These are phyloP conservation scores for Monosporascus sp. DNA, from an alignment of 2,329 filamentous ascomycete genomes.

Conservation along the genomic window DNA sequence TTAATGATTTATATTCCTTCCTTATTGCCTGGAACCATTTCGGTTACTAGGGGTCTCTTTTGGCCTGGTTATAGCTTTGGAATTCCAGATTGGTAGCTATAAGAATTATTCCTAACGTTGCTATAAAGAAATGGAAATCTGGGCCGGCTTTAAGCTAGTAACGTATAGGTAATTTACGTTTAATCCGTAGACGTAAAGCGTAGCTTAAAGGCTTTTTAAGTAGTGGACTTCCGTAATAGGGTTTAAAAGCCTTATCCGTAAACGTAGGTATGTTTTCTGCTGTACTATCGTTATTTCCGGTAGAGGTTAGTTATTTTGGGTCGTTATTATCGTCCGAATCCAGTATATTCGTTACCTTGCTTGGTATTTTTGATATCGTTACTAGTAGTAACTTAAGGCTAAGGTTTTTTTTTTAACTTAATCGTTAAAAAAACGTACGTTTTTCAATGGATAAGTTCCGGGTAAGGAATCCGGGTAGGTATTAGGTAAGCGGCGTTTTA, in stretches of 20 bases:
- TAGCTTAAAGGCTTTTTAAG: background rate
- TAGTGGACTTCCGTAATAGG: background rate
- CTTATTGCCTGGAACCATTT: conserved; percentile 4
- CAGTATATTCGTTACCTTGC: background rate
- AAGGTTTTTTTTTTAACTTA: background rate
- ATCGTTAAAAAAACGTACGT: no score
- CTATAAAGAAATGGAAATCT: background rate
- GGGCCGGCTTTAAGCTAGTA: background rate
- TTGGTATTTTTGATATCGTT: background rate
- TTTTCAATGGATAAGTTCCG: background rate
- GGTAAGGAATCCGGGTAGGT: background rate
- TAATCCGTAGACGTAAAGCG: background rate
- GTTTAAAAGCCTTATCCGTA: background rate
- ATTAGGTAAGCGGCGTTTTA: background rate
- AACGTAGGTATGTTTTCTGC: background rate
- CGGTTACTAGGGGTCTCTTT: background rate
- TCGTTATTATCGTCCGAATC: background rate
- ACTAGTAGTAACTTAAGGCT: background rate
- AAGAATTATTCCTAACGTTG: background rate
- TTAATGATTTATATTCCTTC: conserved; percentile 3
- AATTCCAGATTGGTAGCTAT: background rate
- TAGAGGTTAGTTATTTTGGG: background rate
- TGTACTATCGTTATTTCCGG: background rate
- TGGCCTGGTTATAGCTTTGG: conserved; percentile 1
- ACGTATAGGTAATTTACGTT: background rate